These are phyloP conservation scores for Fusarium subtropicale DNA, from an alignment of 2,329 filamentous ascomycete genomes.

Conservation along the genomic window DNA sequence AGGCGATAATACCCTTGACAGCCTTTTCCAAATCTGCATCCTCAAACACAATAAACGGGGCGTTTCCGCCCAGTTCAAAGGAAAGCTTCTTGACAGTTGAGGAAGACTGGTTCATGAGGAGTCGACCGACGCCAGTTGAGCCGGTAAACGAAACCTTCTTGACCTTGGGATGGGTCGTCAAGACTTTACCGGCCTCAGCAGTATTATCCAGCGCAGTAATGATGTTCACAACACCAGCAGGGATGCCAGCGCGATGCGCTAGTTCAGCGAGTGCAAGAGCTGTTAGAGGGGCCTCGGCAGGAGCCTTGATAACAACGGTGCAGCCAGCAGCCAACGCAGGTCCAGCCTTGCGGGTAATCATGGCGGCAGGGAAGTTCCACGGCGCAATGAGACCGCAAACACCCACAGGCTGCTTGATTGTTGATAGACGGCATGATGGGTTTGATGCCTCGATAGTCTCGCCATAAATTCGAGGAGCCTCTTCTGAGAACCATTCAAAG, in stretches of 20 bases:
- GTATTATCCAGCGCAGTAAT: slow-evolving; percentile 84
- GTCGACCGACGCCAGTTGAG: slow-evolving; percentile 58
- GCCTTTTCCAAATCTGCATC: slow-evolving; percentile 78
- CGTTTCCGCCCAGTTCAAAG: slow-evolving; percentile 80
- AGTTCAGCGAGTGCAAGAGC: slow-evolving; percentile 87
- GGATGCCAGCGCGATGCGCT: slow-evolving; percentile 84
- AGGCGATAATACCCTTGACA: slow-evolving; percentile 72
- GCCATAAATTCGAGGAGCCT: slow-evolving; percentile 64
- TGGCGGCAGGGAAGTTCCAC: slow-evolving; percentile 70
- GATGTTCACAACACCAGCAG: slow-evolving; percentile 87
- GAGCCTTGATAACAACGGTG: slow-evolving; percentile 86
- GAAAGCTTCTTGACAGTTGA: slow-evolving; percentile 78
- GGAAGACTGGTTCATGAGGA: slow-evolving; percentile 76
- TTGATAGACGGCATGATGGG: slow-evolving; percentile 64
- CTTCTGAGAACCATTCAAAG: slow-evolving; percentile 73
- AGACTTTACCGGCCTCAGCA: slow-evolving; percentile 75
- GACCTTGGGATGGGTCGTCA: slow-evolving; percentile 56
- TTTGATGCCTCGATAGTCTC: slow-evolving; percentile 67
- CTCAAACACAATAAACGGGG: slow-evolving; percentile 81
- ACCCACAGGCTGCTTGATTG: slow-evolving; percentile 51
- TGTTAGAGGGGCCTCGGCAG: slow-evolving; percentile 89
- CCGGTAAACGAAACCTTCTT: slow-evolving; percentile 82
- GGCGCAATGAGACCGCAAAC: slow-evolving; percentile 53
- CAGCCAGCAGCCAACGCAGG: slow-evolving; percentile 76
- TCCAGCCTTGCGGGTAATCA: slow-evolving; percentile 61